Conservation (phyloP, 495 filamentous ascomycete genomes). For the Penicillium silybi region DNA sequence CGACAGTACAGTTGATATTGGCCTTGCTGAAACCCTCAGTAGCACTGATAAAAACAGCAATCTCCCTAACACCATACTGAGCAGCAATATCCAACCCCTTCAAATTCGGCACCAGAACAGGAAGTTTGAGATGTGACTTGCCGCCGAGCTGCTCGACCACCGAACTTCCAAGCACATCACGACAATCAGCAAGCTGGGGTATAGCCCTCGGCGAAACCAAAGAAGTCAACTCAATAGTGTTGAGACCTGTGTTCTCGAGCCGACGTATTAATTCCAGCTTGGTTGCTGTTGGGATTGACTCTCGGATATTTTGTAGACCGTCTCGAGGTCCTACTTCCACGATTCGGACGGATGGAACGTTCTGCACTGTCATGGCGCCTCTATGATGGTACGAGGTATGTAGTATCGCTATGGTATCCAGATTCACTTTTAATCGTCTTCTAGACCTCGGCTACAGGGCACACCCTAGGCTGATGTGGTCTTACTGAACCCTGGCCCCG, state of each 20-base stretch:
- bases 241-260: conserved; percentile 27
- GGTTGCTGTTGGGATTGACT: conserved; percentile 28
- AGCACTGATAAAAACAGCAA: conserved; percentile 42
- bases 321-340: conserved; percentile 48
- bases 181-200: conserved; percentile 41
- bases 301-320: conserved; percentile 41
- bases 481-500: neutral
- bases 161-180: conserved; percentile 22
- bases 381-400: neutral
- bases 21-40: conserved; percentile 41
- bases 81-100: conserved; percentile 37
- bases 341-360: conserved; percentile 26
- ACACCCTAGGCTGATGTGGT: neutral
- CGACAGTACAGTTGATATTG: conserved; percentile 43
- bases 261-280: conserved; percentile 40
- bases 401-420: neutral
- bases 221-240: conserved; percentile 41
- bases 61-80: conserved; percentile 28
- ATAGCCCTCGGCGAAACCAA: conserved; percentile 41
- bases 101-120: conserved; percentile 41
- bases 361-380: neutral
- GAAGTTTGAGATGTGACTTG: conserved; percentile 15
- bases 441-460: neutral
- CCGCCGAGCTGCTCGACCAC: conserved; percentile 4
- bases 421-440: neutral